These are phyloP conservation scores for Umbellularia californica DNA, from an alignment of 164 flowering plant genomes.

Conservation along the genomic window DNA sequence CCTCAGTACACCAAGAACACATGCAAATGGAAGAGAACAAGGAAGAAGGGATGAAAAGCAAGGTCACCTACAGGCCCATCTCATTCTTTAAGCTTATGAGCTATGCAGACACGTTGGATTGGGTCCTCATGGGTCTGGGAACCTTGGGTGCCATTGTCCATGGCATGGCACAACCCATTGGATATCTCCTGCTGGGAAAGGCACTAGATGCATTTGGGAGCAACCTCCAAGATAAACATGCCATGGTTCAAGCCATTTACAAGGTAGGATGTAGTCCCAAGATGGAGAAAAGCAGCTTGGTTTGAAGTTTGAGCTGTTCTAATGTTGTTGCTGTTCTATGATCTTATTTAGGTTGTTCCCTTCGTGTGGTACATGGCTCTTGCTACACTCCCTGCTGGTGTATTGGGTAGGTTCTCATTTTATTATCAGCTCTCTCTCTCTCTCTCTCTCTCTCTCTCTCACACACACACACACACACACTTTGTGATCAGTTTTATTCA, in stretches of 20 bases:
- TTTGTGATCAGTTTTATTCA: neutral
- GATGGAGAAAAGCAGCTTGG: neutral
- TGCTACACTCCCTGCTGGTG: slow-evolving; percentile 70
- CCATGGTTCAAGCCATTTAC: slow-evolving; percentile 53
- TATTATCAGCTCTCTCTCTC: too few relatives aligned
- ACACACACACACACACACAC: neutral
- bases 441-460: too few relatives aligned
- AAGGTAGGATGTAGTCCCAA: slow-evolving; percentile 29
- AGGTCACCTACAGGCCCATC: slow-evolving; percentile 3
- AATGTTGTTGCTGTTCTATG: neutral
- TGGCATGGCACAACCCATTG: slow-evolving; percentile 65
- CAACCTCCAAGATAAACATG: slow-evolving; percentile 36
- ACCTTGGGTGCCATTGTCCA: slow-evolving; percentile 59
- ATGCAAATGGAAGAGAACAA: slow-evolving; percentile 8
- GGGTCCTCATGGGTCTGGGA: slow-evolving; percentile 62
- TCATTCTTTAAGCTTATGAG: slow-evolving; percentile 39
- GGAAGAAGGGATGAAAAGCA: neutral
- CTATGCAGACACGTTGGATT: slow-evolving; percentile 60
- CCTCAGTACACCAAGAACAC: neutral
- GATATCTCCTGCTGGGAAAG: slow-evolving; percentile 62
- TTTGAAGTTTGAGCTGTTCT: neutral
- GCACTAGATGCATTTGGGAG: slow-evolving; percentile 62
- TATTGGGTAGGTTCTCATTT: slow-evolving; percentile 39
- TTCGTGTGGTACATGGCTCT: slow-evolving; percentile 72
- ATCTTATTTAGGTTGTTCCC: slow-evolving; percentile 47